These are phyloP conservation scores for Fusarium praegraminearum DNA, from an alignment of 2,329 filamentous ascomycete genomes.

Conservation along the genomic window DNA sequence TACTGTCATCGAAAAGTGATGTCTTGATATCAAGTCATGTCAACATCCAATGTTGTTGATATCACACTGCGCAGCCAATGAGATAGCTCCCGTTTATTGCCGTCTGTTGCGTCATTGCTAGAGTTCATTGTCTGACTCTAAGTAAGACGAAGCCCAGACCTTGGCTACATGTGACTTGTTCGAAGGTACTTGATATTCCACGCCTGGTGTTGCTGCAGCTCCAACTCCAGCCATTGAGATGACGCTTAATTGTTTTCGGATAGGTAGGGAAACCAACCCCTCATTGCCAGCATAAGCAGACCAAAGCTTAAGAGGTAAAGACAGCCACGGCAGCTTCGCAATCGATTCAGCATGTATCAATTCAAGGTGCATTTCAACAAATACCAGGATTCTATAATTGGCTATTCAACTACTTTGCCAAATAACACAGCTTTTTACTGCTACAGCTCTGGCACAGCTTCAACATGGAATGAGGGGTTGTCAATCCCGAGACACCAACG, in stretches of 20 bases:
- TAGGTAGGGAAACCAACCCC: constrained; percentile 18
- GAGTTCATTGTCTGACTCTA: constrained; percentile 16
- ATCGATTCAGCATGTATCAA: neutral
- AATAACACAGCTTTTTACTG: neutral
- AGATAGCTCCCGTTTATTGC: constrained; percentile 22
- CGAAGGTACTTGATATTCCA: constrained; percentile 6
- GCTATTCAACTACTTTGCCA: neutral
- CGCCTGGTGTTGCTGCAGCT: constrained; percentile 34
- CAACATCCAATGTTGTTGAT: constrained; percentile 2
- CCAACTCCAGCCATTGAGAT: constrained; percentile 1
- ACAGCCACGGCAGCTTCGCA: neutral
- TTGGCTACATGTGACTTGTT: neutral
- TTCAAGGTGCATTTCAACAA: neutral
- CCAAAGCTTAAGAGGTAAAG: constrained; percentile 22
- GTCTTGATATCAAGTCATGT: neutral
- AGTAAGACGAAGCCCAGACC: neutral
- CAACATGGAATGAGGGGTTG: constrained; percentile 16
- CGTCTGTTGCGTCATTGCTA: constrained; percentile 23
- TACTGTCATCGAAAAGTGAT: neutral
- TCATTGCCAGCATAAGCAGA: constrained; percentile 27
- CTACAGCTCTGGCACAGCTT: constrained; percentile 3
- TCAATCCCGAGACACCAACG: constrained; percentile 33
- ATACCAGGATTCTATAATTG: neutral
- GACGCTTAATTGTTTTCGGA: constrained; percentile 32
- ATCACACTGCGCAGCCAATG: constrained; percentile 1